Percentiles rank a stretch among this genome's conserved stretches.
phyloP scores from a whole-genome alignment of 2,329 filamentous ascomycete genomes.

The Orbilia javanica region DNA sequence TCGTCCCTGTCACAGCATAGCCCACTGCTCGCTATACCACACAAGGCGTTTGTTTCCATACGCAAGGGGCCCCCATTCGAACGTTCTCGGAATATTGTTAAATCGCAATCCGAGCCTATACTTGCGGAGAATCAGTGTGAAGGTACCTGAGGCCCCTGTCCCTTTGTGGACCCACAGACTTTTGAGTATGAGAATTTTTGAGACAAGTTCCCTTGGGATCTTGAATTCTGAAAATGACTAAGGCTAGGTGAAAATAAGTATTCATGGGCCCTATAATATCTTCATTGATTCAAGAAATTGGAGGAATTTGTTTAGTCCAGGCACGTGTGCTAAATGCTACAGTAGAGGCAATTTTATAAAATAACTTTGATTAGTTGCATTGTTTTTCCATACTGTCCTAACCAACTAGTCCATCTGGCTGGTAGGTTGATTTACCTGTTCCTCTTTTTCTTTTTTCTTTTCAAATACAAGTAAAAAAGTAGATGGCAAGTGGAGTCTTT shows the following conservation, averaged over 20 bases:
- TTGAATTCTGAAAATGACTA: too few relatives aligned
- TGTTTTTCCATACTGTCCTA: too few relatives aligned
- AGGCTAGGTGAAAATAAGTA: neutral
- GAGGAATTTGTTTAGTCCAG: too few relatives aligned
- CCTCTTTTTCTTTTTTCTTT: too few relatives aligned
- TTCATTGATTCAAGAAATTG: neutral
- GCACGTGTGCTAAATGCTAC: too few relatives aligned
- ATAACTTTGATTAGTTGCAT: too few relatives aligned
- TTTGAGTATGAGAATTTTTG: neutral
- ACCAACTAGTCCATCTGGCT: too few relatives aligned
- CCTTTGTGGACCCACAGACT: neutral
- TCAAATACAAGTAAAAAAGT: too few relatives aligned
- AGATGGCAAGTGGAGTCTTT: neutral
- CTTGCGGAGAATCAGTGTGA: neutral
- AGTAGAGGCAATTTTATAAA: too few relatives aligned
- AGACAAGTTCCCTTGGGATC: too few relatives aligned
- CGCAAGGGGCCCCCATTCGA: neutral
- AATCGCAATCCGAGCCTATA: neutral
- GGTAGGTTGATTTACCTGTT: too few relatives aligned
- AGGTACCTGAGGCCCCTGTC: neutral
- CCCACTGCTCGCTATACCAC: conserved; percentile 13
- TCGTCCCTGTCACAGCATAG: conserved; percentile 21
- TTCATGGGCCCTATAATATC: too few relatives aligned
- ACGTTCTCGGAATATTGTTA: neutral
- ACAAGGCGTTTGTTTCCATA: conserved; percentile 30